These are phyloP conservation scores for Oryza officinalis DNA, from an alignment of 176 grass and related monocot species.

Conservation along the genomic window DNA sequence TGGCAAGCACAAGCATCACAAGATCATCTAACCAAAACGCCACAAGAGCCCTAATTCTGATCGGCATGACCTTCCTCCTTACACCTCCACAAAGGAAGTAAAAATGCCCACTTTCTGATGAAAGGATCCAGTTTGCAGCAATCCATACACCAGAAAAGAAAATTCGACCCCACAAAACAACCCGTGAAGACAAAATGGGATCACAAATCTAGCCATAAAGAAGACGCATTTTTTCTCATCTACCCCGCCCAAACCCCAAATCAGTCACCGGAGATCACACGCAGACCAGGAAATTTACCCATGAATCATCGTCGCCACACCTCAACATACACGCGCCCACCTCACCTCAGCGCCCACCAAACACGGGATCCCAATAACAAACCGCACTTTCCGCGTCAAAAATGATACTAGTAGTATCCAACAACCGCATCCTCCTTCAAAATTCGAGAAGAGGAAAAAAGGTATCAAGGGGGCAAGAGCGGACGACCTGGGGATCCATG, in stretches of 20 bases:
- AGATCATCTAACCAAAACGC: background rate
- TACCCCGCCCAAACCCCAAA: background rate
- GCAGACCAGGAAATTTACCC: background rate
- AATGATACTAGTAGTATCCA: background rate
- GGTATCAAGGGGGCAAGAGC: background rate
- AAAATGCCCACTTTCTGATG: background rate
- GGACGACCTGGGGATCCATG: slow-evolving; percentile 78
- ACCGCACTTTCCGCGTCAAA: background rate
- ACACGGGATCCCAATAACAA: background rate
- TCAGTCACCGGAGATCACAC: background rate
- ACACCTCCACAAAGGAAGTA: background rate
- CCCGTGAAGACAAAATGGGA: background rate
- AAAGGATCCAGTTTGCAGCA: background rate
- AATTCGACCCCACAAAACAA: background rate
- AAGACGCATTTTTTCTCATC: background rate
- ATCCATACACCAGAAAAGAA: background rate
- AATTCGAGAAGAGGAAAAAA: background rate
- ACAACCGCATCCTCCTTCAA: background rate
- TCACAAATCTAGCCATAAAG: background rate
- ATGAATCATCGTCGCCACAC: background rate
- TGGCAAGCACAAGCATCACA: background rate
- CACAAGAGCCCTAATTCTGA: background rate
- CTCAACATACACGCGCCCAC: background rate
- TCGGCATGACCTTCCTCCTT: background rate
- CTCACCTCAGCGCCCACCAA: background rate